Evolutionary conservation across 805 yeast genomes (phyloP).

Genomic region (Suhomyces prunicola): DNA sequence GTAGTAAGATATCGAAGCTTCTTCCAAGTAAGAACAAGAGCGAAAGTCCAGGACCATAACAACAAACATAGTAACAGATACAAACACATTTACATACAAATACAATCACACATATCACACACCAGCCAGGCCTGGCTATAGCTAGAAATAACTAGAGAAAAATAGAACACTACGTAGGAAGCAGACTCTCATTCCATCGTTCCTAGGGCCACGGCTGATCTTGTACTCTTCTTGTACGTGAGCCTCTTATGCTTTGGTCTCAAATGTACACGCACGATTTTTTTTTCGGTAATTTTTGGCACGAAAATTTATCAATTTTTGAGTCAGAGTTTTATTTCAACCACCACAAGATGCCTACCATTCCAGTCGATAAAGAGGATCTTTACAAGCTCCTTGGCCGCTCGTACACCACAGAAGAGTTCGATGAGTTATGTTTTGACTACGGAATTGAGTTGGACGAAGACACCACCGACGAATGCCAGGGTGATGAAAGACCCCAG

Average conservation of each 20-base stretch:
- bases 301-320: slow-evolving; percentile 7
- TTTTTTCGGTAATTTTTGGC: slow-evolving; percentile 1
- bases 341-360: slow-evolving; percentile 76
- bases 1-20: not conserved
- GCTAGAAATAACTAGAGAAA: not conserved
- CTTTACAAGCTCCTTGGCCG: slow-evolving; percentile 72
- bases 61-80: not conserved
- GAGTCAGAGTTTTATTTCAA: slow-evolving; percentile 7
- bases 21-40: not conserved
- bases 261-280: not conserved
- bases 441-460: slow-evolving; percentile 98
- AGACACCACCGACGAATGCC: slow-evolving; percentile 81
- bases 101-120: too few species aligned
- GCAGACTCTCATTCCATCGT: too few species aligned
- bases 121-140: not conserved
- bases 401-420: slow-evolving; percentile 72
- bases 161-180: too few species aligned
- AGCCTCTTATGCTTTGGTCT: not conserved
- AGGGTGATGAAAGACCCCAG: slow-evolving; percentile 87
- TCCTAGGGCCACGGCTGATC: too few species aligned
- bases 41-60: not conserved
- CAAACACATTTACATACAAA: not conserved
- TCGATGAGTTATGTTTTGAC: slow-evolving; percentile 95
- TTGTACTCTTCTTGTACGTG: not conserved
- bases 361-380: slow-evolving; percentile 92